A percentile compares a stretch with the other conserved stretches of the same genome.
Evolutionary conservation across 2,329 filamentous ascomycete genomes (phyloP).

Genomic region (Colletotrichum musae): DNA sequence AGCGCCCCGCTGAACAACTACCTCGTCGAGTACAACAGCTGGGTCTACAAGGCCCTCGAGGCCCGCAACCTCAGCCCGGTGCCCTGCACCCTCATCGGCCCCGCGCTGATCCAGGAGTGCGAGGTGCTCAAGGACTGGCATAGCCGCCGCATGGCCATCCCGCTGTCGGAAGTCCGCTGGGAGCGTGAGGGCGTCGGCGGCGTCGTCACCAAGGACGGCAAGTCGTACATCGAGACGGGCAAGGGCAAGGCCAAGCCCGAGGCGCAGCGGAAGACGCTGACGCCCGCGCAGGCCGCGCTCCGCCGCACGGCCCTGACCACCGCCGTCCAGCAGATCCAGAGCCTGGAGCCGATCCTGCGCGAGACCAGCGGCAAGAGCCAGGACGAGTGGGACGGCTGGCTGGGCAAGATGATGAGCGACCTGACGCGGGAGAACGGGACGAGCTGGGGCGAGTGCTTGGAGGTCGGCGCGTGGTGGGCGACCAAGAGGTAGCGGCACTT

Average conservation of each 20-base stretch:
- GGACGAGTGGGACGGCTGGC: conserved; percentile 94
- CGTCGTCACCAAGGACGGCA: conserved; percentile 72
- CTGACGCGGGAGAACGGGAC: conserved; percentile 84
- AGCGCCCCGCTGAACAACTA: conserved; percentile 85
- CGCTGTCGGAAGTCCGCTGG: conserved; percentile 88
- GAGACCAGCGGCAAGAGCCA: conserved; percentile 88
- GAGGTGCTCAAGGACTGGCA: conserved; percentile 79
- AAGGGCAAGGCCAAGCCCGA: conserved; percentile 54
- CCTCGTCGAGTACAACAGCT: conserved; percentile 85
- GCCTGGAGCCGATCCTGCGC: conserved; percentile 84
- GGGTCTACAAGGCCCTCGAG: conserved; percentile 84
- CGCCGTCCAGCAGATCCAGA: conserved; percentile 86
- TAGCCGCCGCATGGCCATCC: conserved; percentile 86
- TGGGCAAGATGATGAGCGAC: conserved; percentile 88
- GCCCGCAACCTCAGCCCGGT: conserved; percentile 77
- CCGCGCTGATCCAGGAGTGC: conserved; percentile 86
- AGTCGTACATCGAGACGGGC: conserved; percentile 70
- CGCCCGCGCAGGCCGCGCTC: conserved; percentile 79
- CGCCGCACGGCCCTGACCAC: conserved; percentile 85
- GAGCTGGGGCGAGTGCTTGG: conserved; percentile 87
- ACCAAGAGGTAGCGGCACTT: conserved; percentile 71
- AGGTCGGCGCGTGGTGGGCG: conserved; percentile 89
- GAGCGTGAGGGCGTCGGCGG: conserved; percentile 82
- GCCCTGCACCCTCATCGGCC: conserved; percentile 83
- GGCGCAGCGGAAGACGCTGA: conserved; percentile 67